Conservation (phyloP, 192 early-diverging fungal genomes). For the Chytriomyces hyalinus region DNA sequence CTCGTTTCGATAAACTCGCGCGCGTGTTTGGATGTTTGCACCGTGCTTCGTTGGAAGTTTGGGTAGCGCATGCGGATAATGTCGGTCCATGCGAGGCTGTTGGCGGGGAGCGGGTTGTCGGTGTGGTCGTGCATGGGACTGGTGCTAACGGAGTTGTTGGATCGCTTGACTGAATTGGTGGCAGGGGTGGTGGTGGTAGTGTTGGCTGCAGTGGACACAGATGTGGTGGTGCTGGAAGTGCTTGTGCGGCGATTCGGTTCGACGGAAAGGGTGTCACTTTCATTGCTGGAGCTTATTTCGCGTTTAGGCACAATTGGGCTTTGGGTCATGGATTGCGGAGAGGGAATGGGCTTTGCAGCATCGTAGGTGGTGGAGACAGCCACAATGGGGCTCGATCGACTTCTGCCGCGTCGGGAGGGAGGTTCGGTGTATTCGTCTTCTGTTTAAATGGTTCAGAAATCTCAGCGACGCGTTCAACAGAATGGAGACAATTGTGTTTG, state of each 20-base stretch:
- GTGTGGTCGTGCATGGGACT: neutral
- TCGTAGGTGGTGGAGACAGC: no score
- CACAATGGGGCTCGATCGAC: no score
- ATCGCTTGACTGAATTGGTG: neutral
- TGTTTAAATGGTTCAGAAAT: no score
- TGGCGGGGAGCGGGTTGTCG: neutral
- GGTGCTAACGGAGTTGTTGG: neutral
- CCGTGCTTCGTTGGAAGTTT: slow-evolving; percentile 31
- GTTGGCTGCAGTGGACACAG: neutral
- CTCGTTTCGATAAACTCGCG: slow-evolving; percentile 31
- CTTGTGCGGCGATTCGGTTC: neutral
- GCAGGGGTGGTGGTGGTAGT: neutral
- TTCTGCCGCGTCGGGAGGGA: no score
- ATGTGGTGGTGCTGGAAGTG: slow-evolving; percentile 1
- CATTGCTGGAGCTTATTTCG: no score
- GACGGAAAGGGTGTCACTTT: neutral
- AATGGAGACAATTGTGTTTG: no score
- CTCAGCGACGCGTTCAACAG: no score
- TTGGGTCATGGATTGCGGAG: slow-evolving; percentile 3
- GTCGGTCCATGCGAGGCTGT: slow-evolving; percentile 31
- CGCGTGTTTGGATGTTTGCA: slow-evolving; percentile 28
- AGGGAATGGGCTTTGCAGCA: slow-evolving; percentile 2
- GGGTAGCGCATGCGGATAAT: slow-evolving; percentile 33
- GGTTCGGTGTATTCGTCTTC: no score
- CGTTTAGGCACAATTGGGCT: neutral